Base-by-base conservation (phyloP, 2,329 filamentous ascomycete species). In the Beauveria australis region DNA sequence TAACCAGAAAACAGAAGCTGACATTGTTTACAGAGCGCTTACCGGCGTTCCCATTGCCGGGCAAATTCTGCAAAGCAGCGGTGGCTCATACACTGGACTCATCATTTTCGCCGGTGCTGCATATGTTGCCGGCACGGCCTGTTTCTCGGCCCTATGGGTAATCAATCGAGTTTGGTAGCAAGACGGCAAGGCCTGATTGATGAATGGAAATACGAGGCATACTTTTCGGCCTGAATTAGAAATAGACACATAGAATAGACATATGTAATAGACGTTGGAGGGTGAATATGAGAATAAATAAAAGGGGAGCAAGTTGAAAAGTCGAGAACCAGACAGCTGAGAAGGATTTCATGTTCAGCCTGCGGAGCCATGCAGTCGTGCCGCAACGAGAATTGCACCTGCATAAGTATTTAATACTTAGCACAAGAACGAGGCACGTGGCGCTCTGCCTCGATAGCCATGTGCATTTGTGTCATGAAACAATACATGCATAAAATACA, bases 31-130 rank as follows among this genome's bases (percentile, higher is more conserved):
- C 22, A 59, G 60, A 16, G 55, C 60, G 19, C 74, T 89, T 52
- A 82, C 85, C 2, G 85, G 86, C 6, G 81, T 88, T 22, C 86
- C 87, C 0, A 84, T 89, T 60, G 86, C 81, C 0, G 85, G 85
- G 1, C 76, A 77, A 61, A 80, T 89, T 55, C 70, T 88, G n/a
- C 73, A 77, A 1, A 75, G 76, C 8, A 76, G 77, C 55, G 70
- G 72, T 44, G 85, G 85, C 0, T 66, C 78, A 2, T 89, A 87
- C 64, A 81, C 78, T 76, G 83, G 83, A 0, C 70, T 89, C 48
- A 87, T 89, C 64, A 68, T 83, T 2, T 85, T 86, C 64, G 85
- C 85, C 0, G 80, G 79, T 0, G 71, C 54, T 7, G 40, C 55
- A 9, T 62, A 62, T 44, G 24, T 60, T 1, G 51, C 61, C 5